Evolutionary conservation across 345 rosid genomes (phyloP).

Genomic region (Boechera divaricarpa): DNA sequence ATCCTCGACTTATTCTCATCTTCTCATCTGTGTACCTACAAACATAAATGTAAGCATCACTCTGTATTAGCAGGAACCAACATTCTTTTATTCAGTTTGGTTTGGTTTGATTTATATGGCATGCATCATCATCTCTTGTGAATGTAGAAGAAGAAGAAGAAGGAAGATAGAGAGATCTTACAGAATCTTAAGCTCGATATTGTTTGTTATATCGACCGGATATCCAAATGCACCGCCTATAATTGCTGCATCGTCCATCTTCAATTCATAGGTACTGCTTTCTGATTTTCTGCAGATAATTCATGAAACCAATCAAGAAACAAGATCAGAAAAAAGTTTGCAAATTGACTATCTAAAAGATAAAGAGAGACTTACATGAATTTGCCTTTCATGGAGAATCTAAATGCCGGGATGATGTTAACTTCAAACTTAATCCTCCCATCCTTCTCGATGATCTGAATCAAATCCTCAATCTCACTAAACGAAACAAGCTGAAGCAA

Average conservation of each 20-base stretch:
- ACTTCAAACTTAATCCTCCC: constrained; percentile 74
- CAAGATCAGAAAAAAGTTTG: background rate
- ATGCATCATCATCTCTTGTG: background rate
- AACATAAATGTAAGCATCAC: background rate
- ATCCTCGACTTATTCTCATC: constrained; percentile 76
- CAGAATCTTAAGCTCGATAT: constrained; percentile 64
- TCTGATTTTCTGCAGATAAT: constrained; percentile 58
- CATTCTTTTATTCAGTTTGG: background rate
- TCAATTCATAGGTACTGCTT: constrained; percentile 51
- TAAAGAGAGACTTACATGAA: constrained; percentile 57
- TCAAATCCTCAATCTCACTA: constrained; percentile 12
- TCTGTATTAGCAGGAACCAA: background rate
- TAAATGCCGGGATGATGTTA: constrained; percentile 70
- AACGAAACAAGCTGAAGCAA: constrained; percentile 10
- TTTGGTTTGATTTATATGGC: background rate
- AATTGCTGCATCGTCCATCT: constrained; percentile 88
- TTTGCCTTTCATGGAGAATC: constrained; percentile 84
- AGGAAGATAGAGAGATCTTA: constrained; percentile 48
- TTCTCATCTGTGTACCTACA: constrained; percentile 79
- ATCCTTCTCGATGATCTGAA: constrained; percentile 65
- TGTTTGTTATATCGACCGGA: constrained; percentile 73
- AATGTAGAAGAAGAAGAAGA: constrained; percentile 1
- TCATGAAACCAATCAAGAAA: constrained; percentile 24
- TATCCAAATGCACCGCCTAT: constrained; percentile 78
- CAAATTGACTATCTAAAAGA: background rate